A percentile compares a stretch with the other conserved stretches of the same genome.
phyloP scores from a whole-genome alignment of 2,329 filamentous ascomycete species.

The Escovopsis sp. region DNA sequence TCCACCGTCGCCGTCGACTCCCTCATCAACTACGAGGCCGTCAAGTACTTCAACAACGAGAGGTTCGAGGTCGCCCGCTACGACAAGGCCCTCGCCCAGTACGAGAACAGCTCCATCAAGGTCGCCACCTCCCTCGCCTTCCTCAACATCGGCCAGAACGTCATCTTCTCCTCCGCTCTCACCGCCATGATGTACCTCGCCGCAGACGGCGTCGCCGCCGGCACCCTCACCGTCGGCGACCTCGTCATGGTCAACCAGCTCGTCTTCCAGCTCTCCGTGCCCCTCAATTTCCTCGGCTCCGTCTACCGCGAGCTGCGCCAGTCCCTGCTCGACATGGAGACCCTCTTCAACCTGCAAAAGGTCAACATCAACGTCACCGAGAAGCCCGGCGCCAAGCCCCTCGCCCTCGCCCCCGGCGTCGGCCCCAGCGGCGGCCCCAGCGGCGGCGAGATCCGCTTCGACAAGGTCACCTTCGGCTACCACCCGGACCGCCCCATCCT shows the following conservation, averaged over 20 bases:
- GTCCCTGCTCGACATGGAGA: conserved; percentile 95
- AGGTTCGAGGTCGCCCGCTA: conserved; percentile 86
- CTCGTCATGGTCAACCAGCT: conserved; percentile 98
- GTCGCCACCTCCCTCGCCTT: conserved; percentile 86
- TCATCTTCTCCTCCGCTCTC: conserved; percentile 89
- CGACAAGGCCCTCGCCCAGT: conserved; percentile 69
- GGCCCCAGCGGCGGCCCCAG: conserved; percentile 16
- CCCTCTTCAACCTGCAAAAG: conserved; percentile 91
- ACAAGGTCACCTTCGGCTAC: conserved; percentile 92
- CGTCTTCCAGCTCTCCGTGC: conserved; percentile 93
- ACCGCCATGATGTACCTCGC: conserved; percentile 98
- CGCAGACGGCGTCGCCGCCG: conserved; percentile 71
- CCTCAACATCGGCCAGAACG: conserved; percentile 87
- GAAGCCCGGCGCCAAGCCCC: conserved; percentile 53
- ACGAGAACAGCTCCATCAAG: conserved; percentile 92
- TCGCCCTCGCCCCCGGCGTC: conserved; percentile 39
- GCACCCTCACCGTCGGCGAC: conserved; percentile 78
- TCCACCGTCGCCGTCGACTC: conserved; percentile 94
- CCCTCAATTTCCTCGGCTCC: conserved; percentile 93
- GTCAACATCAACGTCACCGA: conserved; percentile 84
- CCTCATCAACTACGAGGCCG: conserved; percentile 95
- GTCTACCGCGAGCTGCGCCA: conserved; percentile 93
- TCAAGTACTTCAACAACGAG: conserved; percentile 99
- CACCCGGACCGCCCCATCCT: conserved; percentile 76
- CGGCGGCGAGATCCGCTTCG: conserved; percentile 83